Percentiles rank a stretch among this genome's conserved stretches.
These are phyloP conservation scores for Hordeum pubiflorum DNA, from an alignment of 202 grass and related monocot genomes.

Conservation along the genomic window DNA sequence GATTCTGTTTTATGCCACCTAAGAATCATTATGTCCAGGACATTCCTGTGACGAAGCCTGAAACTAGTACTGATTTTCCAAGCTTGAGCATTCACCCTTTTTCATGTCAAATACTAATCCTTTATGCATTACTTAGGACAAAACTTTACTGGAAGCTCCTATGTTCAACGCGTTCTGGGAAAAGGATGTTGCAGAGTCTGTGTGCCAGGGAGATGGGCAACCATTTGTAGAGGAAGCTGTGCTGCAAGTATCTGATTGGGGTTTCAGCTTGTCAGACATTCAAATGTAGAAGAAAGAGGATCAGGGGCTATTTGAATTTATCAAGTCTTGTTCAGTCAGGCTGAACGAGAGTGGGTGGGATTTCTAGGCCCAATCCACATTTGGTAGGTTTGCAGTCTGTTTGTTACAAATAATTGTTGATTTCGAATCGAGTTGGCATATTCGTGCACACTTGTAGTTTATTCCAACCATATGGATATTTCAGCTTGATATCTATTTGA, in stretches of 20 bases:
- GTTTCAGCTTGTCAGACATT: slow-evolving; percentile 84
- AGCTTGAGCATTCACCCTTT: background rate
- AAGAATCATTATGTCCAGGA: background rate
- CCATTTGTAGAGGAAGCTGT: slow-evolving; percentile 89
- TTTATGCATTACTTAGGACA: slow-evolving; percentile 44
- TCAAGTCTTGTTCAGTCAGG: slow-evolving; percentile 64
- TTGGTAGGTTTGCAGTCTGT: slow-evolving; percentile 65
- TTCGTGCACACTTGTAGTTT: background rate
- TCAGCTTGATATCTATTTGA: background rate
- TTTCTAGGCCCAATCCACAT: slow-evolving; percentile 95
- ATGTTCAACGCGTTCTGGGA: slow-evolving; percentile 71
- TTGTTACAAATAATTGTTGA: background rate
- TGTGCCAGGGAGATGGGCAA: slow-evolving; percentile 55
- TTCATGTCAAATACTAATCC: slow-evolving; percentile 10
- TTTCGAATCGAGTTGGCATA: background rate
- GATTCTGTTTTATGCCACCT: slow-evolving; percentile 3
- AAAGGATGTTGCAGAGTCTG: slow-evolving; percentile 69
- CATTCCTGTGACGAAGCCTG: slow-evolving; percentile 5
- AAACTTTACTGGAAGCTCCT: slow-evolving; percentile 67
- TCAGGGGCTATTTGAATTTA: slow-evolving; percentile 48
- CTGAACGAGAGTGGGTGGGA: slow-evolving; percentile 75
- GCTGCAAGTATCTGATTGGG: slow-evolving; percentile 86
- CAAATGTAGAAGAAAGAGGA: slow-evolving; percentile 77
- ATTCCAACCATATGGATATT: background rate
- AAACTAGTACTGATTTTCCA: background rate